Conservation (phyloP, 352 stramenopile species). For the Globisporangium camurandrum region DNA sequence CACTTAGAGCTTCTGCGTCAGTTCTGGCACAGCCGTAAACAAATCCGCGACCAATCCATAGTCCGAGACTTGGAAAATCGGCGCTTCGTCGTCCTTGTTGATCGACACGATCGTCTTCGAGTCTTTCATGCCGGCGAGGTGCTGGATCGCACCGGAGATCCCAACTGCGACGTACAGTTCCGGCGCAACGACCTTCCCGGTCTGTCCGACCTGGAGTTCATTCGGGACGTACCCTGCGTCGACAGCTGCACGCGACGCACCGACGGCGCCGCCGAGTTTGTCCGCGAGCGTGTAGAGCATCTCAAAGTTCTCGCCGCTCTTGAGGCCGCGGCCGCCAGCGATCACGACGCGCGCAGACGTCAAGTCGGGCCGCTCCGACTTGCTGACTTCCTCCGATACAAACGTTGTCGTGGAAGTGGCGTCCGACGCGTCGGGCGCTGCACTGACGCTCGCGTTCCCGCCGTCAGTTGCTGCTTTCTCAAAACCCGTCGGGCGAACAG, state of each 20-base stretch:
- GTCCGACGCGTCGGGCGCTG: slow-evolving; percentile 41
- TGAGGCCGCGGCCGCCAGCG: slow-evolving; percentile 94
- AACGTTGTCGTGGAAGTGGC: slow-evolving; percentile 85
- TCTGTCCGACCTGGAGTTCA: slow-evolving; percentile 99
- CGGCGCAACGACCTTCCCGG: slow-evolving; percentile 97
- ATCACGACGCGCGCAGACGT: slow-evolving; percentile 92
- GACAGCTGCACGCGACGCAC: slow-evolving; percentile 95
- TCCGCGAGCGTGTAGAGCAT: slow-evolving; percentile 97
- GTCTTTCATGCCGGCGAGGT: slow-evolving; percentile 99
- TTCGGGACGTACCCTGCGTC: slow-evolving; percentile 98
- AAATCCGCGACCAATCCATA: slow-evolving; percentile 98
- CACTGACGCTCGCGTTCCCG: slow-evolving; percentile 62
- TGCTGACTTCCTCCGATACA: slow-evolving; percentile 90
- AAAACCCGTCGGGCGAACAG: slow-evolving; percentile 95
- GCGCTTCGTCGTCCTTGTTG: slow-evolving; percentile 99
- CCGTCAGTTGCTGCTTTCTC: slow-evolving; percentile 90
- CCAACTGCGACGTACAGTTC: slow-evolving; percentile 96
- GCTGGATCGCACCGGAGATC: slow-evolving; percentile 99
- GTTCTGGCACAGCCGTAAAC: slow-evolving; percentile 95
- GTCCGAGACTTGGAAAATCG: slow-evolving; percentile 99
- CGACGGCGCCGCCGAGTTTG: slow-evolving; percentile 96
- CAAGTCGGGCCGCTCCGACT: slow-evolving; percentile 95
- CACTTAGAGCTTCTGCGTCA: slow-evolving; percentile 96
- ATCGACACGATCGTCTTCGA: slow-evolving; percentile 99
- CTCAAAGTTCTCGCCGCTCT: slow-evolving; percentile 97